Evolutionary conservation across 177 flowering plant genomes (phyloP), one percentile per base, ranked within the genome.

Genomic region (Vitis hybrid): DNA sequence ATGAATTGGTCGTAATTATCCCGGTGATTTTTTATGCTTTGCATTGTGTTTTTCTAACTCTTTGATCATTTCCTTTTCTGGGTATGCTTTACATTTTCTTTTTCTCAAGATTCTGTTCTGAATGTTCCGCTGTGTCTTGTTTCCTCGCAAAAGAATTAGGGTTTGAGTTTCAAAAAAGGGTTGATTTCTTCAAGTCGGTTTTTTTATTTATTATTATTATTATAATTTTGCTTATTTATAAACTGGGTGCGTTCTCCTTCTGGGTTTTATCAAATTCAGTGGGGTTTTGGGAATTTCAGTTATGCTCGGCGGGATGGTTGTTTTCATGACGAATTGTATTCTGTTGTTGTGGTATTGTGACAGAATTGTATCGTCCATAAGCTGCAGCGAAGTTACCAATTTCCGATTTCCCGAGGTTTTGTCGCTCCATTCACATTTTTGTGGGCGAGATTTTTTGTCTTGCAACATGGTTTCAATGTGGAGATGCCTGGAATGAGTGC

Each of bases 401-500:
- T 39, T 7, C 45, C 1, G 45, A 39, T 39, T 39, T 39, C 45
- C 45, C 45, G 45, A 39, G 45, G 51, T 11, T 51, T 53, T 72
- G 16, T 45, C 11, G 22, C 26, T 60, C 2, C 45, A 39, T 39
- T 39, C 45, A 16, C 11, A n/a, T 19, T 29, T 21, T 52, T 48
- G 45, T 61, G 56, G 56, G 15, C 45, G 45, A 39, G 45, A 39
- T 39, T 39, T 39, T 39, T 39, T 5, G 45, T 39, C 45, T 7
- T 19, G 21, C 2, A 49, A 56, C 21, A 61, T 67, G 39, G 62
- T 45, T 67, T 10, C 21, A n/a, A 11, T 51, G 60, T 33, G 53
- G 49, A 18, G 68, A 52, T 64, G 56, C 69, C 65, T 61, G 73
- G 60, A 51, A 65, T 68, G 65, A 61, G 50, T 45, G 67, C 65